phyloP scores from a whole-genome alignment of 805 yeast species.

The Schizosaccharomyces osmophilus region DNA sequence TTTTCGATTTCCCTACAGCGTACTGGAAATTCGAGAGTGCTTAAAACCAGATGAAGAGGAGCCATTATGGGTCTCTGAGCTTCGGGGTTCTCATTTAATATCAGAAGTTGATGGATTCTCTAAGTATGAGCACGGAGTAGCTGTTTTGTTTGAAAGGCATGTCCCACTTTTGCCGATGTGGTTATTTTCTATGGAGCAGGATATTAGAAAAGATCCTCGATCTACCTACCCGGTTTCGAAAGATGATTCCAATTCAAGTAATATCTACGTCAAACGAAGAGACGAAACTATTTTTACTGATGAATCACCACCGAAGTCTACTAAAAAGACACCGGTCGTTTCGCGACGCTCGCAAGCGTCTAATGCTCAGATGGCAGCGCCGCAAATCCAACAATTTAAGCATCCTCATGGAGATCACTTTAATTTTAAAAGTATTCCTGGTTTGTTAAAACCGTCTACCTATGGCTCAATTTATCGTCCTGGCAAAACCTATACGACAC shows the following conservation, averaged over 20 bases:
- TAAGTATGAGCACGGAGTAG: conserved; percentile 79
- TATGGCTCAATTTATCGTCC: neutral
- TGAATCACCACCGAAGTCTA: neutral
- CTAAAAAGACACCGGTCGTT: conserved; percentile 4
- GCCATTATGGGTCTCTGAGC: conserved; percentile 55
- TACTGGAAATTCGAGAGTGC: conserved; percentile 47
- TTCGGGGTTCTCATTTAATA: conserved; percentile 59
- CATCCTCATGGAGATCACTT: conserved; percentile 2
- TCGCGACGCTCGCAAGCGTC: conserved; percentile 24
- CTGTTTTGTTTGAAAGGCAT: conserved; percentile 47
- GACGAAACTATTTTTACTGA: neutral
- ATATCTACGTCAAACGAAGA: neutral
- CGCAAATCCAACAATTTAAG: conserved; percentile 9
- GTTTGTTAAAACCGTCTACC: conserved; percentile 58
- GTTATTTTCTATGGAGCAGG: conserved; percentile 71
- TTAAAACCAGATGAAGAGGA: conserved; percentile 9
- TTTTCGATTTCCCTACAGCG: conserved; percentile 23
- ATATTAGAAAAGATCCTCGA: conserved; percentile 53
- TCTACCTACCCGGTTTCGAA: conserved; percentile 27
- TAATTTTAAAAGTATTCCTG: conserved; percentile 27
- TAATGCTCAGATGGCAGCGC: conserved; percentile 11
- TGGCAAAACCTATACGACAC: neutral
- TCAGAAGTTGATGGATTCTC: conserved; percentile 88
- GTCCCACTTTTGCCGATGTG: conserved; percentile 81
- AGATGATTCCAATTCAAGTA: neutral